Conservation (phyloP, 1,284 basidiomycete species). For the Rhodotorula sp. region DNA sequence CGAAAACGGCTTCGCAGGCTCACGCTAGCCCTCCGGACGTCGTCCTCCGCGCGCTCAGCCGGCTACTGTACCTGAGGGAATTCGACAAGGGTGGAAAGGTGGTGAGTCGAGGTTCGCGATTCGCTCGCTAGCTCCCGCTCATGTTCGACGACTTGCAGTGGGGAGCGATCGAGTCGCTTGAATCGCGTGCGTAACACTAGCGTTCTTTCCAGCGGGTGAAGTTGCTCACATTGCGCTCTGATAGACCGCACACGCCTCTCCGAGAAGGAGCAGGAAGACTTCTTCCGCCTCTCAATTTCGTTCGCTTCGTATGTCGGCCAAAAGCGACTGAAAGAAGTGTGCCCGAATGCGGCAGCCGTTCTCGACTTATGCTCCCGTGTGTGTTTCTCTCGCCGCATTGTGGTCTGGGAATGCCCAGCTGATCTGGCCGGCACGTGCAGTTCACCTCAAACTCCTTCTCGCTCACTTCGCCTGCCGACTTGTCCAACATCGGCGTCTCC, state of each 20-base stretch:
- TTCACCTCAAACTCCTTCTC: constrained; percentile 87
- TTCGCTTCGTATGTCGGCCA: constrained; percentile 48
- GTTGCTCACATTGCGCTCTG: background rate
- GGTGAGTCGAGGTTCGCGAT: background rate
- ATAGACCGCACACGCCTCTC: constrained; percentile 20
- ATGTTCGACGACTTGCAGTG: constrained; percentile 53
- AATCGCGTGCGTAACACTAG: constrained; percentile 63
- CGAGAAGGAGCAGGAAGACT: constrained; percentile 22
- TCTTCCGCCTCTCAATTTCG: constrained; percentile 45
- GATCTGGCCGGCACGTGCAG: constrained; percentile 51
- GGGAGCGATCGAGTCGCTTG: constrained; percentile 64
- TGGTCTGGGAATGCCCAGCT: fast-evolving
- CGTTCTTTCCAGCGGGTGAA: background rate
- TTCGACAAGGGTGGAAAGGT: constrained; percentile 55
- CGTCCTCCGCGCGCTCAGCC: constrained; percentile 61
- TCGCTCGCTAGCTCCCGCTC: background rate
- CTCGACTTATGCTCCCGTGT: constrained; percentile 54
- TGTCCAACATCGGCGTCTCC: constrained; percentile 75
- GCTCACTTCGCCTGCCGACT: constrained; percentile 64
- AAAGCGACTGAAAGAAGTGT: constrained; percentile 55
- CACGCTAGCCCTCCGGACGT: constrained; percentile 61
- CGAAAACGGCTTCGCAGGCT: constrained; percentile 24
- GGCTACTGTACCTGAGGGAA: constrained; percentile 67
- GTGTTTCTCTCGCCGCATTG: background rate
- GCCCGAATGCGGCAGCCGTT: constrained; percentile 61